A percentile compares a stretch with the other conserved stretches of the same genome.
These are phyloP conservation scores for Plantago major DNA, from an alignment of 257 asterid species.

Conservation along the genomic window DNA sequence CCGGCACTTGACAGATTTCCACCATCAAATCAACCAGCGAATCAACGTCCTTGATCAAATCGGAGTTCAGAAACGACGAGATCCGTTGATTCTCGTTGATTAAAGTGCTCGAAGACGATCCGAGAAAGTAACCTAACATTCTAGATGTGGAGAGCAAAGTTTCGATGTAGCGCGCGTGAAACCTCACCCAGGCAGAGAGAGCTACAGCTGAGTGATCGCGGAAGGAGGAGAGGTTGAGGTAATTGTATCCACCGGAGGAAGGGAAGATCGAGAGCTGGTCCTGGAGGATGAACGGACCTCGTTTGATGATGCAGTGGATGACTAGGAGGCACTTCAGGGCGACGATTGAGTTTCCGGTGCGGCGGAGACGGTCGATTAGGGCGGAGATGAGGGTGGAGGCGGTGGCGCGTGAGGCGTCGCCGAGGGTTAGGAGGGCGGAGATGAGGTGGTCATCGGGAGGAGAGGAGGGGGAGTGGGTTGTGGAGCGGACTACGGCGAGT, in stretches of 20 bases:
- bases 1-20: slow-evolving; percentile 53
- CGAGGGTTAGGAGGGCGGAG: slow-evolving; percentile 54
- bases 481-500: slow-evolving; percentile 73
- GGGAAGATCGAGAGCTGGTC: slow-evolving; percentile 82
- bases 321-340: slow-evolving; percentile 67
- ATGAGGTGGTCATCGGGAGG: slow-evolving; percentile 44
- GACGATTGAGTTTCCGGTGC: slow-evolving; percentile 59
- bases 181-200: slow-evolving; percentile 71
- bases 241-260: slow-evolving; percentile 58
- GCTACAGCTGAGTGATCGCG: slow-evolving; percentile 56
- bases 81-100: slow-evolving; percentile 37
- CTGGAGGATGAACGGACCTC: slow-evolving; percentile 84
- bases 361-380: slow-evolving; percentile 77
- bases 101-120: slow-evolving; percentile 32
- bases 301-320: slow-evolving; percentile 59
- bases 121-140: slow-evolving; percentile 48
- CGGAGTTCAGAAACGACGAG: slow-evolving; percentile 38
- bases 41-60: slow-evolving; percentile 55
- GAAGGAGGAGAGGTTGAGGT: slow-evolving; percentile 70
- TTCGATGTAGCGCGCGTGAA: slow-evolving; percentile 72
- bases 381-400: slow-evolving; percentile 56
- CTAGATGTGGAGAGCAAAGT: slow-evolving; percentile 50
- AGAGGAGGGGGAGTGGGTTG: slow-evolving; percentile 55
- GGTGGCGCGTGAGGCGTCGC: slow-evolving; percentile 69
- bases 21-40: slow-evolving; percentile 37